Conservation (phyloP, 148 eudicot genomes). For the Heliamphora exappendiculata region DNA sequence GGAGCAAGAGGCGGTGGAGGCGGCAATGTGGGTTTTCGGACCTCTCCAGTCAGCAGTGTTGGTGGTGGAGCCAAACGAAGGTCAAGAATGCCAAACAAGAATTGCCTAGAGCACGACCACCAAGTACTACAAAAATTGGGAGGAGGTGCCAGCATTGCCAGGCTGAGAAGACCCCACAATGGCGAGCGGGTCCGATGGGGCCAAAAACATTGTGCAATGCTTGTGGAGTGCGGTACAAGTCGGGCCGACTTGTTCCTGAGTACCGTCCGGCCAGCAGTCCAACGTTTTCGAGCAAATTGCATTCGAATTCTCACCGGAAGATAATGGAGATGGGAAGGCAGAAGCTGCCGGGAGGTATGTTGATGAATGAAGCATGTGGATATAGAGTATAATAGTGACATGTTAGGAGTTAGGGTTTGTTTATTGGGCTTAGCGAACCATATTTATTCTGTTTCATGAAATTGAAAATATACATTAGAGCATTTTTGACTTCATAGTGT, state of each 20-base stretch:
- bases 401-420: conserved; percentile 25
- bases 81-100: conserved; percentile 13
- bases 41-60: conserved; percentile 25
- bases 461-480: conserved; percentile 18
- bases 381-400: conserved; percentile 29
- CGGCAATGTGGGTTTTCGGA: conserved; percentile 24
- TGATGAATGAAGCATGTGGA: conserved; percentile 26
- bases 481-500: conserved; percentile 21
- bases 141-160: conserved; percentile 72
- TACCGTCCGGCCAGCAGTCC: conserved; percentile 87
- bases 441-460: conserved; percentile 16
- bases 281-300: conserved; percentile 53
- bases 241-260: conserved; percentile 78
- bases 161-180: conserved; percentile 81
- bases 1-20: conserved; percentile 42
- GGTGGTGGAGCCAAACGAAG: conserved; percentile 19
- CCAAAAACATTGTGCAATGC: conserved; percentile 87
- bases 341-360: conserved; percentile 30
- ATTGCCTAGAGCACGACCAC: neutral
- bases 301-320: conserved; percentile 86
- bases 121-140: conserved; percentile 26
- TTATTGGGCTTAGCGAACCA: conserved; percentile 29
- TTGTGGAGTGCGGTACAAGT: conserved; percentile 85
- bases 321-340: conserved; percentile 73
- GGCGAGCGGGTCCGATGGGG: conserved; percentile 83